Evolutionary conservation across 495 filamentous ascomycete genomes (phyloP).

Genomic region (Penicillium chermesinum): DNA sequence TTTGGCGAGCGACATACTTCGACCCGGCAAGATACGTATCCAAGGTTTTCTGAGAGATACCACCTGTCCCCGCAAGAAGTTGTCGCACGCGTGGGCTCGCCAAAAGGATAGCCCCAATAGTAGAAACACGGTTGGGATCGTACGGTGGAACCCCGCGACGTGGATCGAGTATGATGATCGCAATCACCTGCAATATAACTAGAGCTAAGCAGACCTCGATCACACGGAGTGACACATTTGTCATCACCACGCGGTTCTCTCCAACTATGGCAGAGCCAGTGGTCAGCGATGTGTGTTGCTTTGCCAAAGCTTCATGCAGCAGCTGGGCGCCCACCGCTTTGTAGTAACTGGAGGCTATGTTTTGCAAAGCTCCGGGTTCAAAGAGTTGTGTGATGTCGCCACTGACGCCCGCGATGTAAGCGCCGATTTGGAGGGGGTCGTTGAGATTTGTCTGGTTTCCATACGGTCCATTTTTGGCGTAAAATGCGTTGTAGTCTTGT

Average conservation of each 20-base stretch:
- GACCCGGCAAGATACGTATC: too few species aligned
- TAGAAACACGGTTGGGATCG: conserved; percentile 3
- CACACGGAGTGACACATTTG: conserved; percentile 5
- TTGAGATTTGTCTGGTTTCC: too few species aligned
- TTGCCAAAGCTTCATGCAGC: conserved; percentile 3
- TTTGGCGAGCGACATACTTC: too few species aligned
- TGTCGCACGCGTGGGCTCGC: conserved; percentile 1
- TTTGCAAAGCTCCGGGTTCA: background rate
- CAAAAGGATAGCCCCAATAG: conserved; percentile 6
- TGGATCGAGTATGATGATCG: background rate
- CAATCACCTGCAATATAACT: background rate
- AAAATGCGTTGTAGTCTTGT: too few species aligned
- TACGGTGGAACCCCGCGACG: background rate
- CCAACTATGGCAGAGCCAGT: conserved; percentile 1
- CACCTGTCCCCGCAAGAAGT: background rate
- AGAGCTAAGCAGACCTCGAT: conserved; percentile 10
- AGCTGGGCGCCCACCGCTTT: conserved; percentile 10
- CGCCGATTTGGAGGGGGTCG: too few species aligned
- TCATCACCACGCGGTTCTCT: conserved; percentile 9
- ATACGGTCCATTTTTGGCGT: too few species aligned
- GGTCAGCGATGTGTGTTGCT: background rate
- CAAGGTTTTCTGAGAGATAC: background rate
- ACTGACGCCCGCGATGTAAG: background rate
- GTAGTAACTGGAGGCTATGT: conserved; percentile 3
- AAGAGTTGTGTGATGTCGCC: background rate